phyloP scores from a whole-genome alignment of 192 early-diverging fungal genomes.

The Backusella tuberculispora region DNA sequence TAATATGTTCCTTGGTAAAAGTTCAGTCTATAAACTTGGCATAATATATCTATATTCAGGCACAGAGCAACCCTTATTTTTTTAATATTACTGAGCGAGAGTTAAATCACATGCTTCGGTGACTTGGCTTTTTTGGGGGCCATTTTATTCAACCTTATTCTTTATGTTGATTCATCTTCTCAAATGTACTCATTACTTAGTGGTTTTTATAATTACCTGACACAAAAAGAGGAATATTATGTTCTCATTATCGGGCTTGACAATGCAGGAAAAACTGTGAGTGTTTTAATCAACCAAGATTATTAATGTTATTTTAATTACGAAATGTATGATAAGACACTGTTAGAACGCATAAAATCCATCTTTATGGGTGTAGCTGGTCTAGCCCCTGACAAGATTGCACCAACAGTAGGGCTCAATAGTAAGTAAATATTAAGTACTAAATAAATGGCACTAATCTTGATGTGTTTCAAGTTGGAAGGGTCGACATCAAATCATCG shows the following conservation, averaged over 20 bases:
- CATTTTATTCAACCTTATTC: not conserved
- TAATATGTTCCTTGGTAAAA: too few relatives aligned
- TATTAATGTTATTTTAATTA: not conserved
- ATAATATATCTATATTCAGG: too few relatives aligned
- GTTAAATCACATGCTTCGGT: slow-evolving; percentile 8
- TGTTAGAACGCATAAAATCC: slow-evolving; percentile 90
- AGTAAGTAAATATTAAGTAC: slow-evolving; percentile 52
- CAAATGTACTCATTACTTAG: slow-evolving; percentile 91
- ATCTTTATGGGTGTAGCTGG: slow-evolving; percentile 71
- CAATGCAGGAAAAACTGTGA: slow-evolving; percentile 91
- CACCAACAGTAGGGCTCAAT: slow-evolving; percentile 94
- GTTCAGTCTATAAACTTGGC: too few relatives aligned
- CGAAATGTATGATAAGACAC: slow-evolving; percentile 59
- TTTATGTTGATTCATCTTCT: not conserved
- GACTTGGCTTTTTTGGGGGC: slow-evolving; percentile 4
- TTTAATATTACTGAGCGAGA: too few relatives aligned
- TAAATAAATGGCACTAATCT: not conserved
- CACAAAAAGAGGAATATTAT: slow-evolving; percentile 89
- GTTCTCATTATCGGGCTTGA: slow-evolving; percentile 96
- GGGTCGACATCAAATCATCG: slow-evolving; percentile 68
- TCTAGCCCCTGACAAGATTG: slow-evolving; percentile 76
- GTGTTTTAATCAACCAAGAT: not conserved
- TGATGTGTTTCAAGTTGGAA: slow-evolving; percentile 62
- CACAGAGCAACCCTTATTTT: too few relatives aligned
- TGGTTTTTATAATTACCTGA: slow-evolving; percentile 89